These are phyloP conservation scores for Poa annua DNA, from an alignment of 176 grass and related monocot genomes.

Conservation along the genomic window DNA sequence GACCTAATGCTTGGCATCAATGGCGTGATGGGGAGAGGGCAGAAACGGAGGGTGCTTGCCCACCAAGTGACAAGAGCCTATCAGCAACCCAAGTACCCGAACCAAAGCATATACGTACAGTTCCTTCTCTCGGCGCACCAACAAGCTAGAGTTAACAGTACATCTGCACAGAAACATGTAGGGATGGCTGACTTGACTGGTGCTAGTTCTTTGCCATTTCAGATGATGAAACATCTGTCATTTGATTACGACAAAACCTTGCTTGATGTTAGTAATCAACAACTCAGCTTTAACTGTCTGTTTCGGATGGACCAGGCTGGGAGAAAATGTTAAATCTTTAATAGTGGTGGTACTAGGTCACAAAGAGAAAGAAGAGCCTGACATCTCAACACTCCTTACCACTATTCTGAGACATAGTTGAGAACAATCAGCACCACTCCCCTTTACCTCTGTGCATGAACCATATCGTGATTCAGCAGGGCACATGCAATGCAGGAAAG, in stretches of 20 bases:
- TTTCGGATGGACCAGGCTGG: slow-evolving; percentile 29
- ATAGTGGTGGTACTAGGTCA: slow-evolving; percentile 29
- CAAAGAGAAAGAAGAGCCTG: slow-evolving; percentile 32
- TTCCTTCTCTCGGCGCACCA: neutral
- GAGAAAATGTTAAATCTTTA: slow-evolving; percentile 4
- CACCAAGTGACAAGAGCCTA: slow-evolving; percentile 44
- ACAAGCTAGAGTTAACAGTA: neutral
- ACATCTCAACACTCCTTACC: slow-evolving; percentile 40
- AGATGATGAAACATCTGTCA: slow-evolving; percentile 18
- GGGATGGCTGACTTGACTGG: neutral
- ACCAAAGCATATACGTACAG: neutral
- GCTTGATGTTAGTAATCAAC: slow-evolving; percentile 20
- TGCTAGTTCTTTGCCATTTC: neutral
- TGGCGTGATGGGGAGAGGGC: slow-evolving; percentile 25
- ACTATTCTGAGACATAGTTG: slow-evolving; percentile 37
- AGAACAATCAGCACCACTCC: slow-evolving; percentile 32
- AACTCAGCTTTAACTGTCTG: neutral
- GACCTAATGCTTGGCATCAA: slow-evolving; percentile 49
- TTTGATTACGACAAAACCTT: slow-evolving; percentile 14
- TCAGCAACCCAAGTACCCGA: slow-evolving; percentile 33
- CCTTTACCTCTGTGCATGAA: slow-evolving; percentile 29
- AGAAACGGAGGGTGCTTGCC: slow-evolving; percentile 24
- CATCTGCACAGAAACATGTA: neutral
- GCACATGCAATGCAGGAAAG: slow-evolving; percentile 60
- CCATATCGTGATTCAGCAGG: slow-evolving; percentile 14